phyloP scores from a whole-genome alignment of 139 green algal species.

The Astrephomene gubernaculifera region DNA sequence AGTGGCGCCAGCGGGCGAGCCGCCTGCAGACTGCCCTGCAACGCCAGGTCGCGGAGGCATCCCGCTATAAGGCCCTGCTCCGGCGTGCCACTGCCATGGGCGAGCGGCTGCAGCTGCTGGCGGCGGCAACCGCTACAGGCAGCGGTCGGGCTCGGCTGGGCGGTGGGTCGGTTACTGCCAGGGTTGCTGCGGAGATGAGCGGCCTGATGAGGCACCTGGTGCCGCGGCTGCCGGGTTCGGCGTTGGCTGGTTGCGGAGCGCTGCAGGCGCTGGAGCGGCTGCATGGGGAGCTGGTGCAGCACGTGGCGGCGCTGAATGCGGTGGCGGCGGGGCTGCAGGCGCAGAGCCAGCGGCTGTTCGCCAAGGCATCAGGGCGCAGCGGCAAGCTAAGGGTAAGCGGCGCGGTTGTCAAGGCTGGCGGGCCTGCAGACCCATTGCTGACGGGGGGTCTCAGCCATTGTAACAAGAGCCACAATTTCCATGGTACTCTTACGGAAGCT shows the following conservation, averaged over 20 bases:
- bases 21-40: slow-evolving; percentile 8
- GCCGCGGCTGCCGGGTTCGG: background rate
- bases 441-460: too few species aligned
- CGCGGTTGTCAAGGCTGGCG: too few species aligned
- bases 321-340: background rate
- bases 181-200: background rate
- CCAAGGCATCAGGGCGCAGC: slow-evolving; percentile 13
- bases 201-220: background rate
- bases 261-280: slow-evolving; percentile 7
- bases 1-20: background rate
- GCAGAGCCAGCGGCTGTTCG: slow-evolving; percentile 20
- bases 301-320: background rate
- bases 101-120: slow-evolving; percentile 27
- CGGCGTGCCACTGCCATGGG: background rate
- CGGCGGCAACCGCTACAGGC: background rate
- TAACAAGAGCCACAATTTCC: too few species aligned
- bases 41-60: background rate
- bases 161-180: background rate
- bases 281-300: slow-evolving; percentile 24
- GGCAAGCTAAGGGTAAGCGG: background rate
- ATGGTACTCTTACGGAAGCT: too few species aligned
- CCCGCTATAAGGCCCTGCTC: background rate
- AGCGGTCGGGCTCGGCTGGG: too few species aligned
- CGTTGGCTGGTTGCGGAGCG: background rate
- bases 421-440: too few species aligned